Base-by-base conservation (phyloP, 352 stramenopile genomes). In the Phytopythium ostracodes region DNA sequence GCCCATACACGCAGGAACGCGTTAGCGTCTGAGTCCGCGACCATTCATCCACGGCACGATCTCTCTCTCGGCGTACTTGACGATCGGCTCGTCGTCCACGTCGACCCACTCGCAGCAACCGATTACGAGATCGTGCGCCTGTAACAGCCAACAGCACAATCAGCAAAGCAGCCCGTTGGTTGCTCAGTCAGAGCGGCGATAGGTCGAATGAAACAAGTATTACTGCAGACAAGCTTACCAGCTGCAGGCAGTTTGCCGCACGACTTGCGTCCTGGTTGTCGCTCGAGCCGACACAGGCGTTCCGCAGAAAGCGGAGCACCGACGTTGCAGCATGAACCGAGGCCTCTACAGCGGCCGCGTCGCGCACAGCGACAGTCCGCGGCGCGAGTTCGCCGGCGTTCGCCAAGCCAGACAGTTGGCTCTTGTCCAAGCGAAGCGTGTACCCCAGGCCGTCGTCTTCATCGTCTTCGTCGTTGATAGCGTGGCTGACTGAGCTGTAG, bases 361-460 rank as follows among this genome's bases (percentile, higher is more conserved):
- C 61, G 35, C 17, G 24, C 8, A 88, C 72, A 5, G 71, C 56
- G 29, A 82, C 59, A 12, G 57, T 72, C 2, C 72, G 63, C 5
- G 67, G 58, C 8, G 63, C 56, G 8, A 84, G 67, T 18, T 78
- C 66, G 35, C 71, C 65, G 60, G 55, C 50, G 54, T 67, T 60
- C 22, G 68, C 35, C 0, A 71, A 59, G 22, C 61, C 67, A 9
- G 71, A 73, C 2, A 70, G 60, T 20, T 79, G 68, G 46, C 59
- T 71, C 57, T 56, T 43, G 54, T 71, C 65, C 42, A 91, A 71
- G 4, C 55, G 76, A 47, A 91, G 88, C 36, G 81, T 88, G 68
- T 91, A 94, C 43, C 81, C 71, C 17, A 92, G 62, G 4, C 85
- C 85, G 62, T 92, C 79, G 57, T 94, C 77, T 2, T 87, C 67